Base-by-base conservation (phyloP, 1,139 yeast species). In the Lodderomyces margitis region DNA sequence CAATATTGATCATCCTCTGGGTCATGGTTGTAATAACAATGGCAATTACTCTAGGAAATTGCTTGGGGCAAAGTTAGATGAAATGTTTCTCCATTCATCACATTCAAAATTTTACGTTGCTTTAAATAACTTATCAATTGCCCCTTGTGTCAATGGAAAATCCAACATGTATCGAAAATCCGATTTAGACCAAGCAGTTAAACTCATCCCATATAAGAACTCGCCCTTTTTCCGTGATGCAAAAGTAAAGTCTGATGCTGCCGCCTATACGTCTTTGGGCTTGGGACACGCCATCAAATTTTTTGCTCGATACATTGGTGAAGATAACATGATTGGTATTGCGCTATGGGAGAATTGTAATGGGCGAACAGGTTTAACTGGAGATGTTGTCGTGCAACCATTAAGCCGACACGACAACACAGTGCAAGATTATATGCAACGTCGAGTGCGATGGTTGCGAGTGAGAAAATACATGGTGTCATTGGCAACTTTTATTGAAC, bases 61-160 rank as follows among this genome's bases (percentile, higher is more conserved):
- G 42, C 53, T 76, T 46, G 95, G 95, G 5, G 80, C 88, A n/a
- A 70, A 74, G 51, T 68, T 88, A 37, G 96, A 88, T 63, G 96
- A 88, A 59, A 83, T 87, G 87, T 88, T 87, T 58, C 66, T 88
- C 56, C 72, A 83, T 38, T 83, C 95, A 0, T 80, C 95, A 1
- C 96, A 88, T 62, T 80, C 91, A 43, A 87, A 87, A 62, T 87
- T 88, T 59, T 88, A 88, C 60, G 79, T 83, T 5, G 81, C 87
- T 27, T 78, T 88, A 54, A 88, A 88, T 58, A 78, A 81, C 46
- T 64, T 84, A 12, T 79, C 83, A n/a, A 64, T 87, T 17, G 95
- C 95, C 0, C 95, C 96, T 0, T 88, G 96, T 63, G 95, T 88
- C 39, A 88, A 86, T 69, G 96, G 96, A n/a, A 88, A 89, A 59